A percentile compares a stretch with the other conserved stretches of the same genome.
Evolutionary conservation across 139 green algal genomes (phyloP).

Genomic region (Tetraselmis chui): DNA sequence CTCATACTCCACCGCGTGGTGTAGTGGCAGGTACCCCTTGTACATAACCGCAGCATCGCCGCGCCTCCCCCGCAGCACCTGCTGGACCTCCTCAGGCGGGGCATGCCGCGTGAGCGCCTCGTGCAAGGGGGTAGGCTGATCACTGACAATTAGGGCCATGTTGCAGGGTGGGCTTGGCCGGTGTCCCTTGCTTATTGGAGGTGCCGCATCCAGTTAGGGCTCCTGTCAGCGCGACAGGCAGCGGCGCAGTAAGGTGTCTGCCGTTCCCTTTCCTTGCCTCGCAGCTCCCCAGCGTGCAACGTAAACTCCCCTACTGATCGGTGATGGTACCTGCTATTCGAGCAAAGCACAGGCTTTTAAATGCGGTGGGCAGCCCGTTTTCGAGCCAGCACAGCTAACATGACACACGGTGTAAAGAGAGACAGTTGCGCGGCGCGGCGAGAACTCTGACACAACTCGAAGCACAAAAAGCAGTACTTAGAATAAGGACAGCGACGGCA

Average conservation of each 20-base stretch:
- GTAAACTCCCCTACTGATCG: background rate
- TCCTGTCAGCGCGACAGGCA: background rate
- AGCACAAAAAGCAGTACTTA: background rate
- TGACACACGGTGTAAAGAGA: background rate
- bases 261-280: background rate
- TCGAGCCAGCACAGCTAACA: background rate
- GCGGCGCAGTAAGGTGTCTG: background rate
- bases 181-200: background rate
- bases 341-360: background rate
- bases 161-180: background rate
- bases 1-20: background rate
- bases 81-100: background rate
- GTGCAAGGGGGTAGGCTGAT: background rate
- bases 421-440: background rate
- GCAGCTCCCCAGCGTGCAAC: background rate
- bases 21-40: background rate
- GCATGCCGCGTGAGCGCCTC: background rate
- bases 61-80: background rate
- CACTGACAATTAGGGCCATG: background rate
- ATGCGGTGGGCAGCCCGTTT: background rate
- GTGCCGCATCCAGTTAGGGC: background rate
- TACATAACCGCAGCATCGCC: background rate
- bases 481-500: background rate
- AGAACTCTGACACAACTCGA: background rate
- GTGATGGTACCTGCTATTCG: background rate